Evolutionary conservation across 192 early-diverging fungal genomes (phyloP).

Genomic region (Chytriomyces sp.): DNA sequence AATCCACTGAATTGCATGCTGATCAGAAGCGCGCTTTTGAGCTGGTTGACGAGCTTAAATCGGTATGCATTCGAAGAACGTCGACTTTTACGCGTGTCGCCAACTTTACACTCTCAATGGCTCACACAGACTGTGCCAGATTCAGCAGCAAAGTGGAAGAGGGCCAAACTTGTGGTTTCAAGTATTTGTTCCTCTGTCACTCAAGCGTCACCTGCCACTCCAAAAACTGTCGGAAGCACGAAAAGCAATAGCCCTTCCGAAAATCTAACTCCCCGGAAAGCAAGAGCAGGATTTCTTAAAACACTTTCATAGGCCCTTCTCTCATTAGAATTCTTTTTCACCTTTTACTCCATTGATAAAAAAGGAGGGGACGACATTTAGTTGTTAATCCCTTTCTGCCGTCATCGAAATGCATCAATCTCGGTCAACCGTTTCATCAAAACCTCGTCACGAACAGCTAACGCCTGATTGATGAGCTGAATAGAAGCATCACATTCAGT

Average conservation of each 20-base stretch:
- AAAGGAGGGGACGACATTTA: constrained; percentile 1
- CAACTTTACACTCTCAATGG: not conserved
- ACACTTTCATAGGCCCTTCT: not conserved
- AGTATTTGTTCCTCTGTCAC: constrained; percentile 10
- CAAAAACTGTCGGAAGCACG: not conserved
- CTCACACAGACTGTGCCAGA: not conserved
- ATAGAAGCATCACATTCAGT: not conserved
- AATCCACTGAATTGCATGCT: not conserved
- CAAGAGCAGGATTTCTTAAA: constrained; percentile 8
- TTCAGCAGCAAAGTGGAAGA: constrained; percentile 7
- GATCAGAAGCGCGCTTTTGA: not conserved
- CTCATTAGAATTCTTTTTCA: not conserved
- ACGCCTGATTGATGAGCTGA: constrained; percentile 29
- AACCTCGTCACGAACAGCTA: constrained; percentile 27
- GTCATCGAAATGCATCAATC: not conserved
- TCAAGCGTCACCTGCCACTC: not conserved
- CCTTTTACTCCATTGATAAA: not conserved
- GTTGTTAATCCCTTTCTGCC: not conserved
- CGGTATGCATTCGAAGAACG: not conserved
- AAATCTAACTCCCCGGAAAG: constrained; percentile 19
- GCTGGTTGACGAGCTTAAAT: not conserved
- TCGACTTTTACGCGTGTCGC: not conserved
- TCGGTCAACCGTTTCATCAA: constrained; percentile 20
- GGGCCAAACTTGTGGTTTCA: constrained; percentile 2
- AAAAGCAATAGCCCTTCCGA: not conserved